These are phyloP conservation scores for Smittium culicis DNA, from an alignment of 371 early-diverging fungal genomes.

Conservation along the genomic window DNA sequence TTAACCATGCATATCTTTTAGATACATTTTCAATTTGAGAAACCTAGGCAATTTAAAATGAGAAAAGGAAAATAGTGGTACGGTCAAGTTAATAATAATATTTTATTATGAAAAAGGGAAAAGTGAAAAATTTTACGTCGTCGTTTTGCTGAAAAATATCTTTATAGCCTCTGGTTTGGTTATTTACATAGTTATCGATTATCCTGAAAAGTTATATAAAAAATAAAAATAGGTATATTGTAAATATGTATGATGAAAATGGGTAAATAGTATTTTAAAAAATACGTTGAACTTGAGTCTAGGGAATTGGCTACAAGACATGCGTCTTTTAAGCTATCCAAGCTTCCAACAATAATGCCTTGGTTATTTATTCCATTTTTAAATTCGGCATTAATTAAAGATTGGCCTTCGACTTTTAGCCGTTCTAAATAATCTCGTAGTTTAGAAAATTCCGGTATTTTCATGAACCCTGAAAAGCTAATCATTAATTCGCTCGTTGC, in stretches of 20 bases:
- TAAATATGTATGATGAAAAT: not conserved
- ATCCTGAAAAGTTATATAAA: conserved; percentile 21
- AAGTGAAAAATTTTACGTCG: conserved; percentile 35
- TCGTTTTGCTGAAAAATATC: conserved; percentile 61
- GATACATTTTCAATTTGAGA: conserved; percentile 71
- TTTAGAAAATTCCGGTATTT: conserved; percentile 8
- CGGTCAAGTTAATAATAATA: not conserved
- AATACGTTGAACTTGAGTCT: conserved; percentile 22
- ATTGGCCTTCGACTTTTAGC: conserved; percentile 51
- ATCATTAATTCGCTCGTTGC: not conserved
- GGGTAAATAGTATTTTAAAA: not conserved
- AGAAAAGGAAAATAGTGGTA: not conserved
- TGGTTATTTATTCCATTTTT: conserved; percentile 40
- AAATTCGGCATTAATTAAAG: conserved; percentile 62
- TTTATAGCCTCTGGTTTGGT: conserved; percentile 70
- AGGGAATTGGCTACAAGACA: conserved; percentile 63
- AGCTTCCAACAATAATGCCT: conserved; percentile 33
- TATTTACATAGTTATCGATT: conserved; percentile 62
- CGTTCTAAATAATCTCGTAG: conserved; percentile 44
- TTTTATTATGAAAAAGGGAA: not conserved
- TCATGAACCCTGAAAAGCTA: conserved; percentile 4
- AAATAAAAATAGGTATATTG: not conserved
- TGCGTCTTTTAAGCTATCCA: conserved; percentile 47
- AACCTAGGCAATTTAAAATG: too few species aligned
- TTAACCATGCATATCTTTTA: conserved; percentile 85